Evolutionary conservation across 1,284 basidiomycete genomes (phyloP), one percentile per base, ranked within the genome.

Genomic region (Neolentinus lepideus): DNA sequence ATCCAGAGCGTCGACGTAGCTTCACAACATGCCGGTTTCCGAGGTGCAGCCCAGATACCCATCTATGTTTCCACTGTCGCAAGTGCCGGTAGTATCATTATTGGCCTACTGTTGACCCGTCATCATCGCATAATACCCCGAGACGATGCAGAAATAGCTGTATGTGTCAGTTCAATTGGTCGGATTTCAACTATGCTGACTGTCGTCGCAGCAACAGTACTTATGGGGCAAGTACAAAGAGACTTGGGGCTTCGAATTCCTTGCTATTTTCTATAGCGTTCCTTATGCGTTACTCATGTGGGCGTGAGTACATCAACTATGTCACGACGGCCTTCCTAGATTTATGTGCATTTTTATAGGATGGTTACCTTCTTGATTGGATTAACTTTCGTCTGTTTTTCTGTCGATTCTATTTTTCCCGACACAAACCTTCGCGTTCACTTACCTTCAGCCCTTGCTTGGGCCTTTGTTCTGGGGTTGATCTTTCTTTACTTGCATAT

Each of bases 251-350:
- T 62, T 78, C 9, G 73, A 78, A 57, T 66, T 67, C 8, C 65
- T 79, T 16, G 74, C 76, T 1, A 62, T 78, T 33, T 66, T 79
- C 59, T 77, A 75, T 61, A 73, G 74, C 43, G 60, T 79, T 21
- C 77, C 78, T 0, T 78, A 73, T 54, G 71, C 72, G n/a, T 58
- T 78, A 35, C 64, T 78, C 14, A 71, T 79, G 68, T 79, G 75
- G 75, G 71, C 71, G 77, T 78, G 57, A 60, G 73, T 68, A 12
- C 29, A 31, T 43, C 38, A 21, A 43, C 16, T 6, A 21, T n/a
- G 8, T 43, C 8, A n/a, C n/a, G n/a, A n/a, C 38, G 38, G 6
- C 38, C n/a, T n/a, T 43, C 19, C 38, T 16, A n/a, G 9, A 21
- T 6, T 43, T n/a, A 43, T 6, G 16, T 6, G 6, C 6, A 6